Evolutionary conservation across 2,329 filamentous ascomycete species (phyloP).

Genomic region (Aspergillus brasiliensis): DNA sequence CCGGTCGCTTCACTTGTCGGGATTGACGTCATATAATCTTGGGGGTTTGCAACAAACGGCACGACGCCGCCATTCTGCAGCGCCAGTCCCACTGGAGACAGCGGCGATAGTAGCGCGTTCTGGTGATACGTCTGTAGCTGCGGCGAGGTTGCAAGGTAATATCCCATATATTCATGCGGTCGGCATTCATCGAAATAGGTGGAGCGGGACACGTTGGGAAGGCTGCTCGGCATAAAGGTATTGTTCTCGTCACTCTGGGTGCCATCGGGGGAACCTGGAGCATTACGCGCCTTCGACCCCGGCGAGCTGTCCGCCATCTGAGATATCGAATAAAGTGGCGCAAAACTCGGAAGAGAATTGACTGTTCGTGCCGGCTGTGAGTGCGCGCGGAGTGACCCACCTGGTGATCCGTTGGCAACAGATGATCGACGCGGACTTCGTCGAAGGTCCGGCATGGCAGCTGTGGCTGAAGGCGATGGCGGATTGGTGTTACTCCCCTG

Average conservation of each 20-base stretch:
- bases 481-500: slow-evolving; percentile 49
- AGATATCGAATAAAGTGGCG: slow-evolving; percentile 35
- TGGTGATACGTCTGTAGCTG: slow-evolving; percentile 46
- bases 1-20: slow-evolving; percentile 28
- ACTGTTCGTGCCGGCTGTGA: slow-evolving; percentile 53
- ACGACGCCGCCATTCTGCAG: slow-evolving; percentile 42
- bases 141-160: slow-evolving; percentile 49
- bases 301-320: slow-evolving; percentile 34
- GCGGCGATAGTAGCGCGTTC: slow-evolving; percentile 39
- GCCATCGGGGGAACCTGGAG: slow-evolving; percentile 37
- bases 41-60: slow-evolving; percentile 34
- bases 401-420: slow-evolving; percentile 44
- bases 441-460: slow-evolving; percentile 45
- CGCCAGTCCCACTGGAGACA: slow-evolving; percentile 42
- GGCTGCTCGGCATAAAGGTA: slow-evolving; percentile 32
- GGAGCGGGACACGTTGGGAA: slow-evolving; percentile 36
- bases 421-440: slow-evolving; percentile 50
- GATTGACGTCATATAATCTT: slow-evolving; percentile 36
- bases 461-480: slow-evolving; percentile 46
- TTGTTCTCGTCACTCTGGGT: slow-evolving; percentile 38
- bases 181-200: slow-evolving; percentile 42
- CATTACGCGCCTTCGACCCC: slow-evolving; percentile 31
- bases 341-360: slow-evolving; percentile 38
- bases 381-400: slow-evolving; percentile 48
- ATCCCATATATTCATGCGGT: slow-evolving; percentile 48